Percentiles rank a stretch among this genome's conserved stretches.
Conservation (phyloP, 208 protist species). For the Leptomonas pyrrhocoris region DNA sequence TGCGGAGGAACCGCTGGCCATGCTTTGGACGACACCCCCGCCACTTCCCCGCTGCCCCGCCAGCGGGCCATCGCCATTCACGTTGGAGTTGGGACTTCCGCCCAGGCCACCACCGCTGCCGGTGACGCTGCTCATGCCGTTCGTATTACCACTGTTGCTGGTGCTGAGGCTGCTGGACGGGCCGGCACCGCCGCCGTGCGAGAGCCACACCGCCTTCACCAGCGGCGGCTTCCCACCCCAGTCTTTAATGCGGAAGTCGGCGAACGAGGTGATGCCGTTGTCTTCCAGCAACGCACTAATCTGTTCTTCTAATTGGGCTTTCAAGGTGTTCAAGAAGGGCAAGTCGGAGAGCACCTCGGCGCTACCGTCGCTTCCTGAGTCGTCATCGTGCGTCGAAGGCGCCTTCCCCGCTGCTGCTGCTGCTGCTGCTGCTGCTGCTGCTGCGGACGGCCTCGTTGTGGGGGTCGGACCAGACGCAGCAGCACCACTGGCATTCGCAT, state of each 20-base stretch:
- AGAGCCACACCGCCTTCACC: constrained; percentile 67
- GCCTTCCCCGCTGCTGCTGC: background rate
- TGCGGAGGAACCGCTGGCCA: background rate
- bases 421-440: constrained; percentile 10
- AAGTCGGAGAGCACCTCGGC: constrained; percentile 23
- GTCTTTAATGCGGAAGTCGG: constrained; percentile 64
- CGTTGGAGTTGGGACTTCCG: background rate
- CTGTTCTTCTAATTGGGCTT: constrained; percentile 66
- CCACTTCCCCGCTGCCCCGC: background rate
- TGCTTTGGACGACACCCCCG: background rate
- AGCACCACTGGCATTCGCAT: background rate
- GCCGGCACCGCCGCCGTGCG: constrained; percentile 17
- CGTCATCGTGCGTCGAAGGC: background rate
- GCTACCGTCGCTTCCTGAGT: constrained; percentile 16
- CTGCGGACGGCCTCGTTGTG: background rate
- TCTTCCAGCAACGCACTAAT: constrained; percentile 83
- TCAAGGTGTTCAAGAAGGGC: constrained; percentile 35
- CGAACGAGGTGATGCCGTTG: constrained; percentile 73
- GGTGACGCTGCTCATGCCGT: background rate
- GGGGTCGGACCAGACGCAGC: too few relatives aligned
- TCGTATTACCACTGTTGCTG: constrained; percentile 1
- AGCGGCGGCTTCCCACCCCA: constrained; percentile 63
- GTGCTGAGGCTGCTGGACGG: background rate
- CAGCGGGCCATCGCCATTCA: background rate
- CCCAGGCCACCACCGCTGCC: background rate